These are phyloP conservation scores for Fusarium luffae DNA, from an alignment of 2,329 filamentous ascomycete genomes.

Conservation along the genomic window DNA sequence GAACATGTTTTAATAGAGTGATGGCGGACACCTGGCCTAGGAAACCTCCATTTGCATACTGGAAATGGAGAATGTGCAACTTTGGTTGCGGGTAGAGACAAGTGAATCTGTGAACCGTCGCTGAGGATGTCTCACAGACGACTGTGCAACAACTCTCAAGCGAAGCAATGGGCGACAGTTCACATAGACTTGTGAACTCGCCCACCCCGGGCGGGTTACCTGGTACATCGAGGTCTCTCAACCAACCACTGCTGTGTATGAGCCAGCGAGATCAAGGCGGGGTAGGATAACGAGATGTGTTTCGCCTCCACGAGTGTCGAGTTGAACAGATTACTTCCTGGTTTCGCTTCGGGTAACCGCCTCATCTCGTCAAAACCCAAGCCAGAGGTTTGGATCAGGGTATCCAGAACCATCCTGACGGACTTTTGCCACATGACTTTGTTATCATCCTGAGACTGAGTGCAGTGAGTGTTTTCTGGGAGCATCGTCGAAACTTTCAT, in stretches of 20 bases:
- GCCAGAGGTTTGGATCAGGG: conserved; percentile 14
- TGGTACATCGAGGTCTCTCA: conserved; percentile 7
- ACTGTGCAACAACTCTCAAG: conserved; percentile 40
- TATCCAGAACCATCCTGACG: neutral
- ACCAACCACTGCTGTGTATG: neutral
- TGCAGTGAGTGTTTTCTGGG: neutral
- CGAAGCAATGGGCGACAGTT: conserved; percentile 40
- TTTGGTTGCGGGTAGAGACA: conserved; percentile 24
- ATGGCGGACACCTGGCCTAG: conserved; percentile 6
- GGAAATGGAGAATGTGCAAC: conserved; percentile 16
- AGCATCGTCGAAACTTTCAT: neutral
- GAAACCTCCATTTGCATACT: conserved; percentile 17
- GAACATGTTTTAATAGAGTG: conserved; percentile 3
- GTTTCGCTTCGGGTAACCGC: conserved; percentile 32
- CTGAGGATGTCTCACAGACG: conserved; percentile 36
- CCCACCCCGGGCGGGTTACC: conserved; percentile 3
- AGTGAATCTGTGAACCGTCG: conserved; percentile 29
- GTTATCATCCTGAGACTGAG: neutral
- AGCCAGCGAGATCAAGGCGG: conserved; percentile 26
- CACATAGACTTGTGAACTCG: conserved; percentile 19
- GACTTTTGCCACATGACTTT: neutral
- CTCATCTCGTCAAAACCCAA: conserved; percentile 27
- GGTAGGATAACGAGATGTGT: conserved; percentile 26
- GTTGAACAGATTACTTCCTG: conserved; percentile 32
- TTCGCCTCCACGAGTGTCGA: conserved; percentile 31